Evolutionary conservation across 73 alveolate genomes (phyloP), one percentile per base, ranked within the genome.

Genomic region (Paraurostyla sp.): DNA sequence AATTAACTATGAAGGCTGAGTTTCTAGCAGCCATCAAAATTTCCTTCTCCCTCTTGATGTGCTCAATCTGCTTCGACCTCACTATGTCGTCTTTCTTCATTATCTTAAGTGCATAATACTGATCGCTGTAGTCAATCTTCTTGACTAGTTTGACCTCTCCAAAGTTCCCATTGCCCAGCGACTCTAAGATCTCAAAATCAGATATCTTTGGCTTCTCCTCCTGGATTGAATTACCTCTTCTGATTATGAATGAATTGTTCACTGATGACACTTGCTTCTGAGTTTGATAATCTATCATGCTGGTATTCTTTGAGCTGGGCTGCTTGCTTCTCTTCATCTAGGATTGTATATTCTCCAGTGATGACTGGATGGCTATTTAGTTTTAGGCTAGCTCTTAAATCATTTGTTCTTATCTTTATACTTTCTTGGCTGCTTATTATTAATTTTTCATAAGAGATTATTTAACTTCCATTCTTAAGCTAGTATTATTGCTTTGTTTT

Each of bases 1-100:
- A n/a, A 33, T 69, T 45, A 30, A 65, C 88, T 46, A 76, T 7
- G 41, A 76, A 76, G 0, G 88, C 78, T n/a, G 76, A 76, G 7
- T 30, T 41, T 4, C 56, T 41, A 0, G 9, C 6, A 0, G 9
- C 6, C 75, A 41, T 43, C 40, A 89, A 50, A 16, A 89, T 35
- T 41, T 82, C 86, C 50, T 76, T 85, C 58, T 91, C 96, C 4
- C 83, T 80, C 45, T 82, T 90, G 16, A 85, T 86, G 60, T 59
- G 94, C 52, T 91, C 96, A 20, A 81, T 80, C 52, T 90, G 83
- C 59, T 90, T 90, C 18, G 20, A 25, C 71, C 69, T 65, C 59
- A 69, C 33, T 18, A 90, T 71, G 22, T 84, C 93, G 30, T 83
- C 91, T 59, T 90, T 90, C 51, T 85, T 90, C 80, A 90, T 38